A percentile compares a stretch with the other conserved stretches of the same genome.
phyloP scores from a whole-genome alignment of 768 basidiomycete genomes.

The Tubosaeta brunneosetosa region DNA sequence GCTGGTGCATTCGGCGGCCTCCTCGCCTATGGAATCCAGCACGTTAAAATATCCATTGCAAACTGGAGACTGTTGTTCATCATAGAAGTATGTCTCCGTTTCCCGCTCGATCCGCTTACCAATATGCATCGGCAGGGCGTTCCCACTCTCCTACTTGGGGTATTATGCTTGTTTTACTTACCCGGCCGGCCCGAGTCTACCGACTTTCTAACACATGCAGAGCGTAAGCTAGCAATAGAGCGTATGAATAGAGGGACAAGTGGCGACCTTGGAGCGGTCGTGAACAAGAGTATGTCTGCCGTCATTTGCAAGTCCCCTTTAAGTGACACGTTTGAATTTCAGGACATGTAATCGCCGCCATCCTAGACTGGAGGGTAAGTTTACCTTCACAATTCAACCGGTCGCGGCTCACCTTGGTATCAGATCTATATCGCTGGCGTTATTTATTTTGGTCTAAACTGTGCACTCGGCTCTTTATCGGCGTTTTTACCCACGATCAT shows the following conservation, averaged over 20 bases:
- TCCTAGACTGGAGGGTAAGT: conserved; percentile 43
- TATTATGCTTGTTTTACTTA: conserved; percentile 26
- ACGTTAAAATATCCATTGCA: conserved; percentile 34
- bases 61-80: conserved; percentile 39
- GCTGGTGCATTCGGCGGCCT: conserved; percentile 56
- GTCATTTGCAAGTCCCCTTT: background rate
- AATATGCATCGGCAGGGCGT: conserved; percentile 42
- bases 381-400: background rate
- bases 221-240: conserved; percentile 30
- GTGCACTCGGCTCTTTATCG: conserved; percentile 45
- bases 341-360: conserved; percentile 42
- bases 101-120: background rate
- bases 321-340: conserved; percentile 1
- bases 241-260: conserved; percentile 39
- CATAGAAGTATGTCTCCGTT: conserved; percentile 17
- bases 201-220: conserved; percentile 29
- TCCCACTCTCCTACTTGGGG: conserved; percentile 38
- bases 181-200: conserved; percentile 33
- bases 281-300: conserved; percentile 35
- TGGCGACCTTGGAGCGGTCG: conserved; percentile 39
- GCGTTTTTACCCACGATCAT: conserved; percentile 57
- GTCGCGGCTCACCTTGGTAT: conserved; percentile 4
- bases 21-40: conserved; percentile 48
- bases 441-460: conserved; percentile 46
- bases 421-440: conserved; percentile 45